These are phyloP conservation scores for Hanseniaspora taiwanica DNA, from an alignment of 805 yeast species.

Conservation along the genomic window DNA sequence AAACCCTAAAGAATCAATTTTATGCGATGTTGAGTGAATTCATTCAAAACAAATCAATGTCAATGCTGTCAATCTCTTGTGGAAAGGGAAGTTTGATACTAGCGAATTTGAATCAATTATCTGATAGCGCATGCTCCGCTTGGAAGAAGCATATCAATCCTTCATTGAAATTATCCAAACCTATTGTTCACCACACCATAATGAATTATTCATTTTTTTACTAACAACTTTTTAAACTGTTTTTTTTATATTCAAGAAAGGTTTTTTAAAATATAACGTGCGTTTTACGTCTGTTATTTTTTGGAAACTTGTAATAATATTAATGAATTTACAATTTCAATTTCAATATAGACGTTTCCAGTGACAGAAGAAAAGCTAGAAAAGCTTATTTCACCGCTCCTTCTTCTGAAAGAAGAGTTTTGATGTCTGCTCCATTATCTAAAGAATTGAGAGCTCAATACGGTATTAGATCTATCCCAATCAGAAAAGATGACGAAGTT, in stretches of 20 bases:
- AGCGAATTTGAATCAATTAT: no score
- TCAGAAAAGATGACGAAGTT: conserved; percentile 96
- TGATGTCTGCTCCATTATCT: conserved; percentile 97
- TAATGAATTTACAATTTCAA: neutral
- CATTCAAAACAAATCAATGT: no score
- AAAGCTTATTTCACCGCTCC: conserved; percentile 99
- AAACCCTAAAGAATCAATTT: no score
- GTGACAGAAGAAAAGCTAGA: conserved; percentile 98
- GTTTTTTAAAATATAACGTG: neutral
- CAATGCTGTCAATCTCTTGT: no score
- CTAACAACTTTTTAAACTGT: neutral
- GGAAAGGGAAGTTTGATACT: no score
- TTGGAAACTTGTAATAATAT: neutral
- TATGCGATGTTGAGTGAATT: no score
- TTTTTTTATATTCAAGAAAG: neutral
- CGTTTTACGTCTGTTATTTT: neutral
- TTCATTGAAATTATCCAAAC: no score
- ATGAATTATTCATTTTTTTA: neutral
- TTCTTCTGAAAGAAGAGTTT: conserved; percentile 84
- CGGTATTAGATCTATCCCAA: conserved; percentile 90
- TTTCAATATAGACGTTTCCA: conserved; percentile 70
- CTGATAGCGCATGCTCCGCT: no score
- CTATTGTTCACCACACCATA: no score
- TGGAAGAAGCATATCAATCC: no score
- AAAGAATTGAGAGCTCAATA: conserved; percentile 97